A percentile compares a stretch with the other conserved stretches of the same genome.
Conservation (phyloP, 352 stramenopile genomes). For the Elongisporangium anandrum region DNA sequence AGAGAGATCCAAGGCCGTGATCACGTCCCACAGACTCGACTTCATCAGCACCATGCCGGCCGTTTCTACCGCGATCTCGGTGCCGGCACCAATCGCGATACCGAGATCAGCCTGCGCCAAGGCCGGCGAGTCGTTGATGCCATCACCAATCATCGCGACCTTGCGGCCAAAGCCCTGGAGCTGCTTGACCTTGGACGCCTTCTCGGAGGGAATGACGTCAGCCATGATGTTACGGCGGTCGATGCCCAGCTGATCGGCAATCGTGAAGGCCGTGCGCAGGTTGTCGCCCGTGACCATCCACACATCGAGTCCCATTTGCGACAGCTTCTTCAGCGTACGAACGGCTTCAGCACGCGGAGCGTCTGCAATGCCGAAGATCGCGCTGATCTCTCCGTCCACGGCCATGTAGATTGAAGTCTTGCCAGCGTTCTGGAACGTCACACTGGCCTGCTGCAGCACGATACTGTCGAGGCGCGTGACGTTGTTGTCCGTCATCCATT, state of each 20-base stretch:
- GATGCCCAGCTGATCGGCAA: slow-evolving; percentile 94
- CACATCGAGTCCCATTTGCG: slow-evolving; percentile 91
- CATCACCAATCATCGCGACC: slow-evolving; percentile 97
- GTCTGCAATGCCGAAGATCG: slow-evolving; percentile 83
- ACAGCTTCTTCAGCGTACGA: slow-evolving; percentile 87
- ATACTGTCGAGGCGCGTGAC: slow-evolving; percentile 70
- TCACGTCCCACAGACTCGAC: slow-evolving; percentile 91
- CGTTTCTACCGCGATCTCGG: slow-evolving; percentile 97
- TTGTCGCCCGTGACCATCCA: slow-evolving; percentile 99
- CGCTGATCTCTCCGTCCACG: slow-evolving; percentile 72
- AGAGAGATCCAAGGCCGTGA: slow-evolving; percentile 95
- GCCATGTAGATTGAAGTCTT: slow-evolving; percentile 96
- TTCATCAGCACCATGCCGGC: slow-evolving; percentile 93
- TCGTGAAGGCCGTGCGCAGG: slow-evolving; percentile 87
- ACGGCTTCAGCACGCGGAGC: slow-evolving; percentile 90
- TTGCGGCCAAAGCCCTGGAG: slow-evolving; percentile 85
- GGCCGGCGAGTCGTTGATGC: slow-evolving; percentile 98
- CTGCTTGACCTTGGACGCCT: slow-evolving; percentile 90
- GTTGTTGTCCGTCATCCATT: slow-evolving; percentile 84
- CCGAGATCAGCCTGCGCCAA: slow-evolving; percentile 96
- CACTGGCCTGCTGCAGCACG: slow-evolving; percentile 62
- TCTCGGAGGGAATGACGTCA: slow-evolving; percentile 95
- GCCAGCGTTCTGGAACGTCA: slow-evolving; percentile 85
- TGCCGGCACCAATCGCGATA: slow-evolving; percentile 94
- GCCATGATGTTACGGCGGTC: slow-evolving; percentile 91